phyloP scores from a whole-genome alignment of 352 stramenopile genomes.

The Phytophthora pinifolia region DNA sequence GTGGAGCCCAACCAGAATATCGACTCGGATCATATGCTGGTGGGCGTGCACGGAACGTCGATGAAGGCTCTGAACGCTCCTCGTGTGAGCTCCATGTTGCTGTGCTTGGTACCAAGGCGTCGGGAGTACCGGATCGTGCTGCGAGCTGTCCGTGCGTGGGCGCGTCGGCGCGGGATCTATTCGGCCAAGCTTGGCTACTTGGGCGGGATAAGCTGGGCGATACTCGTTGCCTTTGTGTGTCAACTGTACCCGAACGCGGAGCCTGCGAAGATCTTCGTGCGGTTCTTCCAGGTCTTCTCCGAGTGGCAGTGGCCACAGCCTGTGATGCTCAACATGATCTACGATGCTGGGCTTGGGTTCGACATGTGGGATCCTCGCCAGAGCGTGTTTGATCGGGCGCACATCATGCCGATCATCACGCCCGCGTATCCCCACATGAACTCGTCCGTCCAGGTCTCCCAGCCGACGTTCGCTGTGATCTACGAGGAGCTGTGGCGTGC shows the following conservation, averaged over 20 bases:
- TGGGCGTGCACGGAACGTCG: constrained; percentile 91
- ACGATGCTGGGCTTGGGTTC: constrained; percentile 76
- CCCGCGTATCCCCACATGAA: constrained; percentile 98
- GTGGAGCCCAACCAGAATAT: constrained; percentile 82
- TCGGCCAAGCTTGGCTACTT: constrained; percentile 97
- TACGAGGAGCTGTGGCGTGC: constrained; percentile 90
- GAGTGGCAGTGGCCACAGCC: constrained; percentile 84
- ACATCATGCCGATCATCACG: constrained; percentile 99
- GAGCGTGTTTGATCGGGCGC: constrained; percentile 86
- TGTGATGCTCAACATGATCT: constrained; percentile 87
- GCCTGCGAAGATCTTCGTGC: constrained; percentile 71
- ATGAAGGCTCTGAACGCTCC: constrained; percentile 95
- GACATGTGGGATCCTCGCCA: constrained; percentile 89
- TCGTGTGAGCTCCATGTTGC: constrained; percentile 95
- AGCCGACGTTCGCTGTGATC: constrained; percentile 92
- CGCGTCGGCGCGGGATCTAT: constrained; percentile 93
- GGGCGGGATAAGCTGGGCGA: constrained; percentile 98
- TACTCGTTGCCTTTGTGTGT: constrained; percentile 96
- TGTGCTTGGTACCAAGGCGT: constrained; percentile 89
- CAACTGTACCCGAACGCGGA: constrained; percentile 84
- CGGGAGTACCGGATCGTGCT: constrained; percentile 88
- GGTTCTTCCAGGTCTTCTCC: constrained; percentile 85
- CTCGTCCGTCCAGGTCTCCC: constrained; percentile 95
- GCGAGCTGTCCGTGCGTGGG: constrained; percentile 75
- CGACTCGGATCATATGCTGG: constrained; percentile 86